Base-by-base conservation (phyloP, 805 yeast genomes). In the Diddensiella santjacobensis region DNA sequence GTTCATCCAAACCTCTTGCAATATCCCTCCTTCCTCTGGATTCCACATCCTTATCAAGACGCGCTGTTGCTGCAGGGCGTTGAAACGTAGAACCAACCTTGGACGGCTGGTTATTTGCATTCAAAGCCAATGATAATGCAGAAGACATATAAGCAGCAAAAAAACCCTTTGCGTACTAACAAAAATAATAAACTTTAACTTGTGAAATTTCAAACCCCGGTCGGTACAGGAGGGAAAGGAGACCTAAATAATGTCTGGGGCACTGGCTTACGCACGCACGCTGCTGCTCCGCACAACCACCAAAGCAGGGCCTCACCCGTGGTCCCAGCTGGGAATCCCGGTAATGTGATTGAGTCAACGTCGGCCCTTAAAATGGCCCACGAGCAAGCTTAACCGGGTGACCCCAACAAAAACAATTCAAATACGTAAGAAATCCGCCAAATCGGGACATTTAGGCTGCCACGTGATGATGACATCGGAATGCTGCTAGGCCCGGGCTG, bases 41-140 rank as follows among this genome's bases (percentile, higher is more conserved):
- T 10, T 8, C 6, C 18, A 6, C 17, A 17, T 35, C 38, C 38
- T 35, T 35, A 26, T 26, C 38, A 17, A 35, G 8, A 35, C 38
- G 38, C 38, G 38, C 38, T 8, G 31, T 8, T 8, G 31, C 31
- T 8, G 31, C 31, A 26, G 8, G 31, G 8, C 31, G 31, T 13
- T 8, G 31, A 13, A 26, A 26, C 31, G 31, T 26, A 8, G 31
- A 26, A 13, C 31, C 31, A 17, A 8, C 20, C 10, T 8, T 17
- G 8, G 38, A 35, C 18, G 38, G 38, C 18, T 13, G 18, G 8
- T 13, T n/a, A 35, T n/a, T 35, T 4, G 48, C 48, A 19, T 44
- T 45, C 15, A 45, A 29, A n/a, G 49, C 49, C n/a, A 45, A n/a
- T 3, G 49, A 45, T 4, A 45, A 19, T 6, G 49, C 49, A n/a